A percentile compares a stretch with the other conserved stretches of the same genome.
Evolutionary conservation across 495 filamentous ascomycete genomes (phyloP).

Genomic region (Penicillium paradoxum): DNA sequence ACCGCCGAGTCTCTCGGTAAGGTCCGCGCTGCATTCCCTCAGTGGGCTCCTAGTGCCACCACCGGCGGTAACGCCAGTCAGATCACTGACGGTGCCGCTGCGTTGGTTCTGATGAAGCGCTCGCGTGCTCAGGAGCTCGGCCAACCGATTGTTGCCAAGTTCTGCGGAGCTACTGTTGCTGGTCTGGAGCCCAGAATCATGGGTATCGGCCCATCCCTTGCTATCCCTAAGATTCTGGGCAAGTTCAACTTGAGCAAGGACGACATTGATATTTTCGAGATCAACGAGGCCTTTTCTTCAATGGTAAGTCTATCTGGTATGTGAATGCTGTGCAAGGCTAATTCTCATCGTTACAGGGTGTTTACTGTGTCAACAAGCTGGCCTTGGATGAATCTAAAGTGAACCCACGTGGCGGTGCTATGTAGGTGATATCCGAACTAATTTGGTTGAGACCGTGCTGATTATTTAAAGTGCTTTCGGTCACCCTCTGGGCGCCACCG

Average conservation of each 20-base stretch:
- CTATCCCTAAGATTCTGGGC: conserved; percentile 85
- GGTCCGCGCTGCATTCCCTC: conserved; percentile 83
- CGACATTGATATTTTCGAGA: conserved; percentile 84
- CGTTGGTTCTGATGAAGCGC: conserved; percentile 88
- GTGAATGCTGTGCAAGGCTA: conserved; percentile 1
- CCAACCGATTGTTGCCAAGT: conserved; percentile 89
- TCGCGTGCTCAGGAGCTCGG: conserved; percentile 75
- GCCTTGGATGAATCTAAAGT: conserved; percentile 77
- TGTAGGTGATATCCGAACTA: conserved; percentile 29
- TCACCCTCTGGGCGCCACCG: conserved; percentile 76
- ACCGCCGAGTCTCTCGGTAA: conserved; percentile 75
- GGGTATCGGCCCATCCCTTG: conserved; percentile 90
- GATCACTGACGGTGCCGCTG: conserved; percentile 91
- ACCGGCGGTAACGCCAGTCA: conserved; percentile 92
- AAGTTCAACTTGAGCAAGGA: conserved; percentile 72
- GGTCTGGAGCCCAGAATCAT: conserved; percentile 90
- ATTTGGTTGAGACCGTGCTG: background rate
- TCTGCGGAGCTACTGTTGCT: conserved; percentile 79
- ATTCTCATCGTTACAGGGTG: conserved; percentile 38
- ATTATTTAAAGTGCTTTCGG: conserved; percentile 55
- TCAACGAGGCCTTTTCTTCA: conserved; percentile 95
- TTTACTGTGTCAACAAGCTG: conserved; percentile 79
- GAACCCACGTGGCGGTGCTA: conserved; percentile 81
- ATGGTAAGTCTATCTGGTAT: conserved; percentile 55
- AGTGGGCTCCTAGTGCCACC: conserved; percentile 76